These are phyloP conservation scores for Hanseniaspora hatyaiensis DNA, from an alignment of 805 yeast species.

Conservation along the genomic window DNA sequence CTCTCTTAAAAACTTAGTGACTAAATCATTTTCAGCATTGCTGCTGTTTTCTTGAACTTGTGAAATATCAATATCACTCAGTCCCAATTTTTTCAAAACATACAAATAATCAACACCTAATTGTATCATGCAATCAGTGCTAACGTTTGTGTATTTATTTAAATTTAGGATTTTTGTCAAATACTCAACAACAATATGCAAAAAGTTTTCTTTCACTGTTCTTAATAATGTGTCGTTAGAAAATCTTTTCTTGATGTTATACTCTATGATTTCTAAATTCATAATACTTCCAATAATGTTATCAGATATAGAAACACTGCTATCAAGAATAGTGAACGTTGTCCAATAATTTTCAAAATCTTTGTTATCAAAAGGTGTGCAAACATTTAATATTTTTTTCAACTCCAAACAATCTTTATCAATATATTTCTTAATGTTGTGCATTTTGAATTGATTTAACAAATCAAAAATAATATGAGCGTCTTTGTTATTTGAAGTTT, in stretches of 20 bases:
- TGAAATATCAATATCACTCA: not conserved
- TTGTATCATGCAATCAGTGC: slow-evolving; percentile 7
- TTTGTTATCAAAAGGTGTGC: slow-evolving; percentile 1
- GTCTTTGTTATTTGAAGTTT: no score
- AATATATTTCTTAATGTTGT: not conserved
- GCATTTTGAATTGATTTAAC: not conserved
- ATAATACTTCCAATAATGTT: slow-evolving; percentile 6
- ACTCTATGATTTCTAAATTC: slow-evolving; percentile 8
- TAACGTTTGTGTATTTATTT: not conserved
- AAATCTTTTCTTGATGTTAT: slow-evolving; percentile 7
- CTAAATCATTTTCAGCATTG: not conserved
- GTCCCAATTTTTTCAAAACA: not conserved
- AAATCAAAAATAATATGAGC: no score
- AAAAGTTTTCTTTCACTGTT: not conserved
- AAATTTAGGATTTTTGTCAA: slow-evolving; percentile 4
- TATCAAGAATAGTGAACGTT: slow-evolving; percentile 5
- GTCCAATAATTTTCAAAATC: slow-evolving; percentile 12
- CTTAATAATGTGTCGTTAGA: not conserved
- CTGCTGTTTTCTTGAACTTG: not conserved
- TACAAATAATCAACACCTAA: slow-evolving; percentile 12
- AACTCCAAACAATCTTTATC: slow-evolving; percentile 7
- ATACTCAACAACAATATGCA: slow-evolving; percentile 6
- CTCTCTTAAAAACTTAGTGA: not conserved
- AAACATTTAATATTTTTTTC: slow-evolving; percentile 1
- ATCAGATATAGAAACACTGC: slow-evolving; percentile 1